Evolutionary conservation across 2,329 filamentous ascomycete species (phyloP), one percentile per base, ranked within the genome.

Genomic region (Aspergillus glaucus): DNA sequence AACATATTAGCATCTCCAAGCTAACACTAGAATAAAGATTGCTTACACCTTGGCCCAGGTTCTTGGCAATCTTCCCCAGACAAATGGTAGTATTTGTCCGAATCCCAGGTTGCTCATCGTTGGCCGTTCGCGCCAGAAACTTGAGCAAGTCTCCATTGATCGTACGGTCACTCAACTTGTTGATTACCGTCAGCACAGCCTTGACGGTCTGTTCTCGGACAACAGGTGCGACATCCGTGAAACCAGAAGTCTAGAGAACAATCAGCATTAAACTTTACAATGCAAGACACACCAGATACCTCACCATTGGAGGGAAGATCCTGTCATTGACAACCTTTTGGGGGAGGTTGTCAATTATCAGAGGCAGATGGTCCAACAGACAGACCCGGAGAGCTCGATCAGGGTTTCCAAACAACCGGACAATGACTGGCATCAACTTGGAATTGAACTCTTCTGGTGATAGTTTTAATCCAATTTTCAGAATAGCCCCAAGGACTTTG

Each of bases 51-150:
- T 80, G 76, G 1, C 89, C 88, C 1, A 98, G 76, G 60, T 95
- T 87, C 59, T 89, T 91, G 12, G 93, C 91, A 58, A 98, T 96
- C 63, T 96, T 97, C 19, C 93, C 93, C 0, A 98, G 73, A 64
- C 92, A 97, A 48, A 98, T 98, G 1, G 93, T 98, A 0, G 93
- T 98, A 66, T 98, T 98, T 7, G 93, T 98, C 53, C 93, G 82
- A 56, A 98, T 98, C 0, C 93, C 93, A 1, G 93, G 90, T 62
- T 98, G 92, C 60, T 97, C 93, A 54, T 98, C 93, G 60, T 97
- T 98, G 42, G 93, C 90, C 1, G 92, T 96, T 67, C 95, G 96
- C 40, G 93, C 93, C 24, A 98, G 78, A 62, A 95, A 86, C 59
- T 87, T 87, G 19, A 98, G 75, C 9, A 98, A 77, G 59, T 98